Evolutionary conservation across 176 grass and related monocot genomes (phyloP).

Genomic region (Triticum dicoccoides): DNA sequence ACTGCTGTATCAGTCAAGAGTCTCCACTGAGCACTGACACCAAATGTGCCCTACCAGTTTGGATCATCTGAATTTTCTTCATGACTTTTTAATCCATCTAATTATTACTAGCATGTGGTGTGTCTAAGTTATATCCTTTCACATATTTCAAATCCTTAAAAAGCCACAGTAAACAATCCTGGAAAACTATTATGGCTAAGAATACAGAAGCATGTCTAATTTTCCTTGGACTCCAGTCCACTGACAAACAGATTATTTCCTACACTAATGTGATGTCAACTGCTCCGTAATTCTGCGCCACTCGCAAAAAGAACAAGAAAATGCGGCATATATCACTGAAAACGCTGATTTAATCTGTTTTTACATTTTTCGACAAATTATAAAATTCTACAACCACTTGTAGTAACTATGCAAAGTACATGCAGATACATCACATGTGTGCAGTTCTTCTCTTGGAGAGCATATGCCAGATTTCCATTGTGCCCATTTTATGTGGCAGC

Average conservation of each 20-base stretch:
- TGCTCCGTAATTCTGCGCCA: neutral
- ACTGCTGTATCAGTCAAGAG: slow-evolving; percentile 24
- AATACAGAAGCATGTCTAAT: neutral
- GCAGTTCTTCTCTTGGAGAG: neutral
- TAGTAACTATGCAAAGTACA: neutral
- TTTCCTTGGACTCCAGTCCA: neutral
- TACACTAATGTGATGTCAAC: neutral
- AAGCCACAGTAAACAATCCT: neutral
- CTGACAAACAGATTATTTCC: neutral
- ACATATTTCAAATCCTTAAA: slow-evolving; percentile 21
- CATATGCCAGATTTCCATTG: neutral
- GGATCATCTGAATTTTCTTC: slow-evolving; percentile 34
- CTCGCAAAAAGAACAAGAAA: neutral
- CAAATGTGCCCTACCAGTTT: slow-evolving; percentile 43
- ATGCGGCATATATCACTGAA: neutral
- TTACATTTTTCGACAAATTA: neutral
- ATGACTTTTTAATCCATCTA: slow-evolving; percentile 6
- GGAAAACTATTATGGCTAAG: neutral
- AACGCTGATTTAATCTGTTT: neutral
- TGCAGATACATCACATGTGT: neutral
- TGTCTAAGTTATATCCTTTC: slow-evolving; percentile 10
- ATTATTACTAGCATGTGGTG: slow-evolving; percentile 36
- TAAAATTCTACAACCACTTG: neutral
- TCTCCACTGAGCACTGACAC: slow-evolving; percentile 3
- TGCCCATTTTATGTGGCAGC: neutral